These are phyloP conservation scores for Coemansia sp. DNA, from an alignment of 192 early-diverging fungal genomes.

Conservation along the genomic window DNA sequence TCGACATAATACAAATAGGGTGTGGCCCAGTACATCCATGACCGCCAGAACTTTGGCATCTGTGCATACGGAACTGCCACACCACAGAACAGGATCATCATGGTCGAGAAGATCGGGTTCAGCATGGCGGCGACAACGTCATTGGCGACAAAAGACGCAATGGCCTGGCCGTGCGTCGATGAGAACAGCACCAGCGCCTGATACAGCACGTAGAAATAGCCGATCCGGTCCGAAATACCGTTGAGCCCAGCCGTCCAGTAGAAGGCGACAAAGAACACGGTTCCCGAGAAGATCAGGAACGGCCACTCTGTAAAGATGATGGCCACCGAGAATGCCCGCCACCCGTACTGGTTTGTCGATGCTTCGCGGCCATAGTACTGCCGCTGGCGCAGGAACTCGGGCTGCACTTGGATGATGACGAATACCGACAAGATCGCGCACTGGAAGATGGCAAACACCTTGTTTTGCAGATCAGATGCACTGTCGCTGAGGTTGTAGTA, in stretches of 20 bases:
- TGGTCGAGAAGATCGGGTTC: slow-evolving; percentile 57
- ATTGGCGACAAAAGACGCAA: slow-evolving; percentile 53
- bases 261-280: slow-evolving; percentile 52
- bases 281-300: slow-evolving; percentile 51
- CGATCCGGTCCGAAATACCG: slow-evolving; percentile 41
- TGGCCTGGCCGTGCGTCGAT: slow-evolving; percentile 53
- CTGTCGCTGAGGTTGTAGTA: slow-evolving; percentile 58
- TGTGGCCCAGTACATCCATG: slow-evolving; percentile 61
- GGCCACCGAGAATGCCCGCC: slow-evolving; percentile 56
- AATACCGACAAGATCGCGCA: slow-evolving; percentile 51
- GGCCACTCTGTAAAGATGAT: slow-evolving; percentile 59
- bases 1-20: slow-evolving; percentile 59
- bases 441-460: slow-evolving; percentile 53
- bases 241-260: slow-evolving; percentile 61
- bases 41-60: slow-evolving; percentile 59
- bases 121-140: slow-evolving; percentile 56
- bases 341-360: slow-evolving; percentile 60
- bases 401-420: slow-evolving; percentile 59
- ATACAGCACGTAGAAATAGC: slow-evolving; percentile 58
- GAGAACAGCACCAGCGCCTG: slow-evolving; percentile 50
- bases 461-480: slow-evolving; percentile 54
- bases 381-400: slow-evolving; percentile 57
- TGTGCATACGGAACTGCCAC: slow-evolving; percentile 52
- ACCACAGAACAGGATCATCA: slow-evolving; percentile 58
- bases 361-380: slow-evolving; percentile 57